Percentiles rank a stretch among this genome's conserved stretches.
Evolutionary conservation across 1,284 basidiomycete genomes (phyloP).

Genomic region (Cystobasidium slooffiae): DNA sequence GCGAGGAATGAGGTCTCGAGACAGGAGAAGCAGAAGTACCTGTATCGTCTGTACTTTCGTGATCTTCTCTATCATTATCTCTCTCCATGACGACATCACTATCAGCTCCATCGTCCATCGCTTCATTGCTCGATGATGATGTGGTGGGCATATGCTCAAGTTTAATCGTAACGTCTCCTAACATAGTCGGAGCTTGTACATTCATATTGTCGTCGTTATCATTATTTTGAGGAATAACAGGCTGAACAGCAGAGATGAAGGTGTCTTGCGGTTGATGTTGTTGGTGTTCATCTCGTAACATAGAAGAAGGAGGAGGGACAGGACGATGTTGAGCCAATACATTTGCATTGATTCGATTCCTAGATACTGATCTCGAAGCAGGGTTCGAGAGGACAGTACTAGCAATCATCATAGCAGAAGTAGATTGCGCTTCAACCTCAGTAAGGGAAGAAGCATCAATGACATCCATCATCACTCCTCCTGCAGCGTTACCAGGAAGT

Average conservation of each 20-base stretch:
- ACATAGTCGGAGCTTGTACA: constrained; percentile 17
- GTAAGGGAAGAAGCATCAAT: not conserved
- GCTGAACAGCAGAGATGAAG: not conserved
- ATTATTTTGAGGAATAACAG: not conserved
- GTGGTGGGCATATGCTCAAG: not conserved
- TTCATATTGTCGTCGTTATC: not conserved
- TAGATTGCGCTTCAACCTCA: constrained; percentile 7
- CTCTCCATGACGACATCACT: constrained; percentile 11
- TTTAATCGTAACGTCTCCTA: constrained; percentile 22
- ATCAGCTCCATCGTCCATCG: constrained; percentile 4
- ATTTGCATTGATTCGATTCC: constrained; percentile 28
- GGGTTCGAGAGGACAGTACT: constrained; percentile 9
- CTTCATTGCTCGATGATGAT: not conserved
- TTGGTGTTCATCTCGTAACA: not conserved
- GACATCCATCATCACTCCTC: constrained; percentile 10
- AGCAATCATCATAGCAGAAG: not conserved
- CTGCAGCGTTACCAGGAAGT: not conserved
- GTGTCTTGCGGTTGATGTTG: no score
- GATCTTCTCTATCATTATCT: constrained; percentile 11
- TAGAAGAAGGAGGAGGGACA: constrained; percentile 12
- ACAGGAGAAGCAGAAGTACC: constrained; percentile 28
- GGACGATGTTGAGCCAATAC: constrained; percentile 10
- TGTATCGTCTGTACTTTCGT: constrained; percentile 13
- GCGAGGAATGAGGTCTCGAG: constrained; percentile 22
- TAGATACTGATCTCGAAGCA: constrained; percentile 26